phyloP scores from a whole-genome alignment of 805 yeast genomes.

The Priceomyces castillae region DNA sequence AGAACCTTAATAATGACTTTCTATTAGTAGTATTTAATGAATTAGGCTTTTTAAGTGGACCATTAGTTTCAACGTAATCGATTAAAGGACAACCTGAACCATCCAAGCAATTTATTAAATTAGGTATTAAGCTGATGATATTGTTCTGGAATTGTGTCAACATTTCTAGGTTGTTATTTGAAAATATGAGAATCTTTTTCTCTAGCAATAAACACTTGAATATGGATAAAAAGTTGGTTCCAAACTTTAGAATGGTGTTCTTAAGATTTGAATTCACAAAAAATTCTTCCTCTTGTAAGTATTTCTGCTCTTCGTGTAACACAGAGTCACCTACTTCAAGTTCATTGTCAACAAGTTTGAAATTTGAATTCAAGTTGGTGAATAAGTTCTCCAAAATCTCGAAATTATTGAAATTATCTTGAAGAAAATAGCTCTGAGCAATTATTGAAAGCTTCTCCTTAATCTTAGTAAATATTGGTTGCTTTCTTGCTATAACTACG shows the following conservation, averaged over 20 bases:
- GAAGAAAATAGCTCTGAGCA: conserved; percentile 81
- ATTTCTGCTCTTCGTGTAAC: conserved; percentile 3
- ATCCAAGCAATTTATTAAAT: conserved; percentile 65
- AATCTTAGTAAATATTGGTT: conserved; percentile 85
- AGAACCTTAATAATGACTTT: conserved; percentile 67
- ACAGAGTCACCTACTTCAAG: conserved; percentile 9
- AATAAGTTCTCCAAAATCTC: conserved; percentile 65
- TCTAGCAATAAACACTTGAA: conserved; percentile 80
- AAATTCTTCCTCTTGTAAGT: conserved; percentile 33
- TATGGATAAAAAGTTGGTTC: conserved; percentile 57
- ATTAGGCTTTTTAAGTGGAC: conserved; percentile 53
- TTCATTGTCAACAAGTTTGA: conserved; percentile 25
- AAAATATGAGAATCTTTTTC: conserved; percentile 68
- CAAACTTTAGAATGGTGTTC: conserved; percentile 57
- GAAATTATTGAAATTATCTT: conserved; percentile 70
- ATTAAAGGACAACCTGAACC: conserved; percentile 79
- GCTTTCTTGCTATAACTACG: conserved; percentile 72
- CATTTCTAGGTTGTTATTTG: conserved; percentile 69
- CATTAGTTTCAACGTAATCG: conserved; percentile 48
- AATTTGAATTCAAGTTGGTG: conserved; percentile 52
- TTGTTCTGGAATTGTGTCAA: conserved; percentile 83
- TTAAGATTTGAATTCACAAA: conserved; percentile 70
- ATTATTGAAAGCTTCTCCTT: conserved; percentile 88
- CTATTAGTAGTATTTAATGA: conserved; percentile 77
- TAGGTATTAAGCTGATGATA: conserved; percentile 79